These are phyloP conservation scores for Vitis rotundifolia DNA, from an alignment of 164 flowering plant genomes.

Conservation along the genomic window DNA sequence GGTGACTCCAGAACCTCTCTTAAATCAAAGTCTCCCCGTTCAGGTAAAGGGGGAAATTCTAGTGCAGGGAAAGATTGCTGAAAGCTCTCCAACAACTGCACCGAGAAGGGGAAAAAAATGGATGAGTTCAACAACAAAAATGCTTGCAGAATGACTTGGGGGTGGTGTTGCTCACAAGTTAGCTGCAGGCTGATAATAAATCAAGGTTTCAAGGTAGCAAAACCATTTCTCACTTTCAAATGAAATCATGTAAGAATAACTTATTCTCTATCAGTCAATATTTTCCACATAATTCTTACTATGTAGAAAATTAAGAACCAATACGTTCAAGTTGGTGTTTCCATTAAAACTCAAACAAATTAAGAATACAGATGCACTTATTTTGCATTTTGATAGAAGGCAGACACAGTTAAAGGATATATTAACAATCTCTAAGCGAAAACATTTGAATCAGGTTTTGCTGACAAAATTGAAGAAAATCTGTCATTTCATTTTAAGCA, in stretches of 20 bases:
- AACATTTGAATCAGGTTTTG: background rate
- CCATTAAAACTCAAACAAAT: background rate
- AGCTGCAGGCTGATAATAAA: background rate
- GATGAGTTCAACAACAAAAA: background rate
- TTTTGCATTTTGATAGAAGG: background rate
- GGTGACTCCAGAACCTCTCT: conserved; percentile 10
- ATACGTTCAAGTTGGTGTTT: background rate
- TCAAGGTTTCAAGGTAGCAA: background rate
- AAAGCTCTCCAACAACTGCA: conserved; percentile 64
- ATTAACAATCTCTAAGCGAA: background rate
- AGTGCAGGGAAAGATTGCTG: conserved; percentile 51
- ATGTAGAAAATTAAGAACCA: background rate
- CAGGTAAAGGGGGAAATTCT: conserved; percentile 61
- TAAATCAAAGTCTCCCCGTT: conserved; percentile 64
- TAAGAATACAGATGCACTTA: background rate
- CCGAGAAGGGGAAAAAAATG: background rate
- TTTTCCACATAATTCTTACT: background rate
- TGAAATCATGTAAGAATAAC: background rate
- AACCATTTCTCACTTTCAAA: background rate
- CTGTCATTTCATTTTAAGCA: too few relatives aligned
- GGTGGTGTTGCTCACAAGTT: too few relatives aligned
- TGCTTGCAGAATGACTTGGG: too few relatives aligned
- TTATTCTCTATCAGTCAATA: too few relatives aligned
- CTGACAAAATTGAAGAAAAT: too few relatives aligned
- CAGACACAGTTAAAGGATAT: background rate